Evolutionary conservation across 2,329 filamentous ascomycete genomes (phyloP).

Genomic region (Pseudogymnoascus sp.): DNA sequence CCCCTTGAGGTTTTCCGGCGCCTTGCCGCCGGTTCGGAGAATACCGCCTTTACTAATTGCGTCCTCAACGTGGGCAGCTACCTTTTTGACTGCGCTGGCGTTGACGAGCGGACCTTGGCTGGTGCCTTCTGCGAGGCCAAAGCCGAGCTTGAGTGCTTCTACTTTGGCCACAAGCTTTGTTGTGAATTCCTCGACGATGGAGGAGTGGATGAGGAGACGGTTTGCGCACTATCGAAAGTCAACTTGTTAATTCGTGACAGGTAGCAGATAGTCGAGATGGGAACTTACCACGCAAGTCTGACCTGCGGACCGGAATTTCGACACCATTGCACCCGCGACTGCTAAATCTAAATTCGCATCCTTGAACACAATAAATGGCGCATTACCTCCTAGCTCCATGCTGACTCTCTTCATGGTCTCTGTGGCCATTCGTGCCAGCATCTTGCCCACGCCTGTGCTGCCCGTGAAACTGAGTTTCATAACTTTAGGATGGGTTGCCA

Average conservation of each 20-base stretch:
- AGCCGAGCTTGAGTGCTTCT: slow-evolving; percentile 50
- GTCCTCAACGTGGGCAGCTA: slow-evolving; percentile 54
- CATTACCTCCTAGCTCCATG: slow-evolving; percentile 24
- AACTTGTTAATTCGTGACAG: not conserved
- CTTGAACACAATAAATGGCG: slow-evolving; percentile 57
- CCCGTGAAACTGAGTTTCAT: not conserved
- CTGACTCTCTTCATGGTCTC: not conserved
- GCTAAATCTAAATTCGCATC: slow-evolving; percentile 56
- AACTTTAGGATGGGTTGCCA: slow-evolving; percentile 46
- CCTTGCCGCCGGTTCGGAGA: slow-evolving; percentile 53
- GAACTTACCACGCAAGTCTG: slow-evolving; percentile 52
- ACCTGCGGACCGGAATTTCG: slow-evolving; percentile 55
- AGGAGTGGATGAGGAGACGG: slow-evolving; percentile 56
- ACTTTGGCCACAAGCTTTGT: slow-evolving; percentile 47
- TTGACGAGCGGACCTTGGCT: slow-evolving; percentile 58
- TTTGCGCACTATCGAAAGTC: slow-evolving; percentile 37
- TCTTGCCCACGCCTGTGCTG: slow-evolving; percentile 53
- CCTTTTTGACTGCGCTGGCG: slow-evolving; percentile 48
- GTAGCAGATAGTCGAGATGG: not conserved
- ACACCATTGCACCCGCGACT: slow-evolving; percentile 37
- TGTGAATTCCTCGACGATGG: slow-evolving; percentile 55
- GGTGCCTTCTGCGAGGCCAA: slow-evolving; percentile 48
- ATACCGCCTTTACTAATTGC: slow-evolving; percentile 56
- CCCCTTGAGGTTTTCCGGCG: slow-evolving; percentile 42
- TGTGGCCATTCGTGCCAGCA: slow-evolving; percentile 41